These are phyloP conservation scores for Naumovozyma dairenensis DNA, from an alignment of 805 yeast species.

Conservation along the genomic window DNA sequence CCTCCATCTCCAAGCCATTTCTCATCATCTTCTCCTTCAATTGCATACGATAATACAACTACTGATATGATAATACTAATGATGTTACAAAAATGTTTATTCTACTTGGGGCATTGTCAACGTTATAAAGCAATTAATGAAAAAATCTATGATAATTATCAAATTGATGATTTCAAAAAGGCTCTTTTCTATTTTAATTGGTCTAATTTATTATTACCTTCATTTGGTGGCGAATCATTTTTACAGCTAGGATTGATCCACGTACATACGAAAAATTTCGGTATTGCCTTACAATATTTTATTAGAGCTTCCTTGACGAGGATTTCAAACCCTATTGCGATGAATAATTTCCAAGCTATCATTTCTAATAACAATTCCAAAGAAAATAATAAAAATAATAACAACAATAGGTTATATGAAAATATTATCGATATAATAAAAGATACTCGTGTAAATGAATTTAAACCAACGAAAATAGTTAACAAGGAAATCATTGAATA, in stretches of 20 bases:
- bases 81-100: constrained; percentile 17
- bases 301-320: constrained; percentile 48
- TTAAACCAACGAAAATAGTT: constrained; percentile 17
- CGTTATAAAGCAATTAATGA: constrained; percentile 47
- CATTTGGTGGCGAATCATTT: constrained; percentile 54
- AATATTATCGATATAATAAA: constrained; percentile 11
- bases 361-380: constrained; percentile 30
- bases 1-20: too few species aligned
- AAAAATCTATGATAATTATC: constrained; percentile 29
- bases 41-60: too few species aligned
- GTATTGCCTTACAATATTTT: constrained; percentile 18
- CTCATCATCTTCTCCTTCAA: too few species aligned
- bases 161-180: constrained; percentile 35
- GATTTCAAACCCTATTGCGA: constrained; percentile 38
- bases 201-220: constrained; percentile 51
- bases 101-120: constrained; percentile 49
- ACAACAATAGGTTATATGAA: constrained; percentile 26
- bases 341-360: constrained; percentile 34
- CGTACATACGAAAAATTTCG: constrained; percentile 19
- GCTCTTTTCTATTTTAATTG: constrained; percentile 39
- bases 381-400: constrained; percentile 25
- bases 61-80: neutral
- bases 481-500: constrained; percentile 27
- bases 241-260: constrained; percentile 22
- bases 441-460: constrained; percentile 16